Percentiles rank a stretch among this genome's conserved stretches.
These are phyloP conservation scores for Neurospora sp. DNA, from an alignment of 495 filamentous ascomycete genomes.

Conservation along the genomic window DNA sequence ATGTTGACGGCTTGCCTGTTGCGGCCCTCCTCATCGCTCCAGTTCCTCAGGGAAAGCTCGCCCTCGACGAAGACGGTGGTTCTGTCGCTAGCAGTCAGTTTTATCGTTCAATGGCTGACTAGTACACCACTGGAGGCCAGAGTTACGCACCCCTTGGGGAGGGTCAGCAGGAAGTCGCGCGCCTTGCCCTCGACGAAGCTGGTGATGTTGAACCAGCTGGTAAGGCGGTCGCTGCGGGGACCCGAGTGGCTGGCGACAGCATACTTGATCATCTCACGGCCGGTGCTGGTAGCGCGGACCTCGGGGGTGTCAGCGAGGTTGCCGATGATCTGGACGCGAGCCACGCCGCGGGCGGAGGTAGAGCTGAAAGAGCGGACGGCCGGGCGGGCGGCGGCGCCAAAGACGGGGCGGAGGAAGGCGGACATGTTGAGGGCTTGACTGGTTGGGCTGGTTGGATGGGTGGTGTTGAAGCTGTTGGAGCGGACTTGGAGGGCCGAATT, in stretches of 20 bases:
- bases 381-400: slow-evolving; percentile 23
- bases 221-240: slow-evolving; percentile 47
- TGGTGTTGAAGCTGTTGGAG: background rate
- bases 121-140: background rate
- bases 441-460: background rate
- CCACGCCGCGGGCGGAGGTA: slow-evolving; percentile 47
- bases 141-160: slow-evolving; percentile 68
- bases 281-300: slow-evolving; percentile 50
- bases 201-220: slow-evolving; percentile 67
- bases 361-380: slow-evolving; percentile 45
- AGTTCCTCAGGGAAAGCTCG: slow-evolving; percentile 51
- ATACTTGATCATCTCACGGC: slow-evolving; percentile 59
- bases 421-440: slow-evolving; percentile 17
- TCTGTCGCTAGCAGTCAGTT: slow-evolving; percentile 27
- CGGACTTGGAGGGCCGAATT: background rate
- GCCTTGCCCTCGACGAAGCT: slow-evolving; percentile 53
- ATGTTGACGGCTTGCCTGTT: slow-evolving; percentile 47
- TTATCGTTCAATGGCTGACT: background rate
- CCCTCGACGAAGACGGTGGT: slow-evolving; percentile 65
- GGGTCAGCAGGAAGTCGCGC: slow-evolving; percentile 51
- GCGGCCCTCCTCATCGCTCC: slow-evolving; percentile 55
- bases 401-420: slow-evolving; percentile 33
- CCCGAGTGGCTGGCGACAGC: slow-evolving; percentile 51
- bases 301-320: slow-evolving; percentile 64
- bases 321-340: slow-evolving; percentile 60